Evolutionary conservation across 2,329 filamentous ascomycete species (phyloP), one percentile per base, ranked within the genome.

Genomic region (Calycina marina): DNA sequence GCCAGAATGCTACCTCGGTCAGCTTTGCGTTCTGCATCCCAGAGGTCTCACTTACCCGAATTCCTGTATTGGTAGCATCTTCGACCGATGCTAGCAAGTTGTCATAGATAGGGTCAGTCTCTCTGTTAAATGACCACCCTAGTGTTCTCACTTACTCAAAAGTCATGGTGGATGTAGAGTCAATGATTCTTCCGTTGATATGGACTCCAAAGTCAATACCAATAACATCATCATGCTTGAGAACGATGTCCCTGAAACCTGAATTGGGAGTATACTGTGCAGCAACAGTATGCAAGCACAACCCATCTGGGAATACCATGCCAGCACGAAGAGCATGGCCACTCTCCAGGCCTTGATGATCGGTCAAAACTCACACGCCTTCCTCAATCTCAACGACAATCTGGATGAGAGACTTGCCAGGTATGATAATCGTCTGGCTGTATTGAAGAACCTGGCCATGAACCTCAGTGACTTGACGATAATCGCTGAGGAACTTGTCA

Each of bases 191-290:
- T 4, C 81, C 81, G 48, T 79, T 81, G 48, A 86, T 67, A 52
- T 88, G 81, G 17, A 86, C 80, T 30, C 81, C 80, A 48, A 85
- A 81, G 48, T 88, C 80, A 5, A 86, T 74, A 56, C 83, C 86
- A 67, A 88, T 69, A 20, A 92, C 80, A 51, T 92, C 81, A 40
- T 72, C 67, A 39, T 76, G 55, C 49, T 79, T 62, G 37, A 90
- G 60, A 18, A 85, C 57, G 46, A 78, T 69, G 53, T 84, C 82
- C 55, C 73, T 77, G 49, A 67, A 58, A 2, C 67, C 64, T 1
- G 67, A 61, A 42, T 69, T 72, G 5, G 67, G 67, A 2, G 65
- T 69, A 44, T 58, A 72, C 49, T 72, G 67, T 5, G 67, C 67
- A 10, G 60, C 65, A 25, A 58, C 54, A 40, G 70, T 58, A 40